A percentile compares a stretch with the other conserved stretches of the same genome.
Evolutionary conservation across 768 basidiomycete genomes (phyloP).

Genomic region (Kondoa malvinella): DNA sequence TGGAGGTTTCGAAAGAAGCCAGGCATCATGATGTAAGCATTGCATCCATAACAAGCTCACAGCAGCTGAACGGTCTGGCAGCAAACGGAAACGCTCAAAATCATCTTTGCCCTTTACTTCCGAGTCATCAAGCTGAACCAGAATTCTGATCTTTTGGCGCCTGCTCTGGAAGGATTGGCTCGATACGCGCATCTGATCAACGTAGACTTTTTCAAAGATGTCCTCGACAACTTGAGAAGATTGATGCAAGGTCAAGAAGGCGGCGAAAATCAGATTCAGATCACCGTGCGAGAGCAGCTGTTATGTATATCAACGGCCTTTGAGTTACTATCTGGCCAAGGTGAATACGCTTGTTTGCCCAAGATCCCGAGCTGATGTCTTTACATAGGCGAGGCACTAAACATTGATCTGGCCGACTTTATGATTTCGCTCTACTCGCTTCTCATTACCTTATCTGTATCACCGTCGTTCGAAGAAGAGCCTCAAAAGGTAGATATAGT

Average conservation of each 20-base stretch:
- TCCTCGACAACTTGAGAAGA: slow-evolving; percentile 66
- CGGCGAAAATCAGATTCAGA: slow-evolving; percentile 15
- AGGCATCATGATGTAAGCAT: slow-evolving; percentile 49
- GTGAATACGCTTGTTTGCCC: slow-evolving; percentile 34
- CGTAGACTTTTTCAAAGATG: slow-evolving; percentile 93
- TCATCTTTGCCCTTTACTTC: slow-evolving; percentile 93
- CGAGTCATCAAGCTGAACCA: slow-evolving; percentile 72
- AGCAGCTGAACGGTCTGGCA: slow-evolving; percentile 29
- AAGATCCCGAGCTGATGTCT: slow-evolving; percentile 9
- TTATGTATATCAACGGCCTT: slow-evolving; percentile 92
- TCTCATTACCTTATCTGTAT: slow-evolving; percentile 54
- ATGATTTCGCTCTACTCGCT: slow-evolving; percentile 65
- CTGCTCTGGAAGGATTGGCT: slow-evolving; percentile 78
- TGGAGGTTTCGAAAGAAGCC: slow-evolving; percentile 82
- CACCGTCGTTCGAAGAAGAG: slow-evolving; percentile 46
- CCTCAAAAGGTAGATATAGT: slow-evolving; percentile 28
- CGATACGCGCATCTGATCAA: slow-evolving; percentile 92
- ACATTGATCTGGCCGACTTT: slow-evolving; percentile 84
- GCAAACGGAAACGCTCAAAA: slow-evolving; percentile 97
- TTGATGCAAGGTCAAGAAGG: slow-evolving; percentile 38
- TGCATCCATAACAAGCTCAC: neutral
- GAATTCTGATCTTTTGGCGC: slow-evolving; percentile 56
- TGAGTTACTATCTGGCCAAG: slow-evolving; percentile 89
- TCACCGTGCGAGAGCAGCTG: slow-evolving; percentile 35
- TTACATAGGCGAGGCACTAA: slow-evolving; percentile 73